Evolutionary conservation across 176 grass and related monocot species (phyloP).

Genomic region (Oryza officinalis): DNA sequence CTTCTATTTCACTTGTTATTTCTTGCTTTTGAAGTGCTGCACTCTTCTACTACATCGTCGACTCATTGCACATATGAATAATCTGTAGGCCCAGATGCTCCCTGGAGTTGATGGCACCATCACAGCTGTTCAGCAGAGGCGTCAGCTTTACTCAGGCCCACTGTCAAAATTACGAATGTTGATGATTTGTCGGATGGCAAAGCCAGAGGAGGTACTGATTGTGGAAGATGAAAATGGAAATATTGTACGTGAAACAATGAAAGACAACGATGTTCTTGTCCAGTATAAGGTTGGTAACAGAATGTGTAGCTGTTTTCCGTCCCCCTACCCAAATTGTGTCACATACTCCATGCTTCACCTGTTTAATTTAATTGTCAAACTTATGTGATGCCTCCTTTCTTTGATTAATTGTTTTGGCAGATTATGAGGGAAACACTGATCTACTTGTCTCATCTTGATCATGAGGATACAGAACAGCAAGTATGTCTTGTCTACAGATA

Average conservation of each 20-base stretch:
- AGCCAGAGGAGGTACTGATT: constrained; percentile 97
- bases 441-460: constrained; percentile 96
- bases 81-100: constrained; percentile 54
- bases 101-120: constrained; percentile 82
- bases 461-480: constrained; percentile 99
- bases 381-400: constrained; percentile 23
- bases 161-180: constrained; percentile 93
- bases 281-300: constrained; percentile 87
- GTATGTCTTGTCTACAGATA: constrained; percentile 36
- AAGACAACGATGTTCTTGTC: constrained; percentile 97
- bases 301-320: background rate
- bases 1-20: background rate
- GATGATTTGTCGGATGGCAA: constrained; percentile 99
- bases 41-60: constrained; percentile 3
- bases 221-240: constrained; percentile 99
- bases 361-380: constrained; percentile 30
- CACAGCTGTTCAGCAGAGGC: constrained; percentile 73
- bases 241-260: constrained; percentile 99
- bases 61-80: background rate
- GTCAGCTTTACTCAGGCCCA: constrained; percentile 82
- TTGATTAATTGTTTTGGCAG: constrained; percentile 45
- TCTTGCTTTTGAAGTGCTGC: constrained; percentile 14
- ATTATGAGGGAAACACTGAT: constrained; percentile 99
- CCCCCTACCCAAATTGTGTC: background rate
- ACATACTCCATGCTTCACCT: constrained; percentile 1